These are phyloP conservation scores for Cyberlindnera xylosilytica DNA, from an alignment of 805 yeast genomes.

Conservation along the genomic window DNA sequence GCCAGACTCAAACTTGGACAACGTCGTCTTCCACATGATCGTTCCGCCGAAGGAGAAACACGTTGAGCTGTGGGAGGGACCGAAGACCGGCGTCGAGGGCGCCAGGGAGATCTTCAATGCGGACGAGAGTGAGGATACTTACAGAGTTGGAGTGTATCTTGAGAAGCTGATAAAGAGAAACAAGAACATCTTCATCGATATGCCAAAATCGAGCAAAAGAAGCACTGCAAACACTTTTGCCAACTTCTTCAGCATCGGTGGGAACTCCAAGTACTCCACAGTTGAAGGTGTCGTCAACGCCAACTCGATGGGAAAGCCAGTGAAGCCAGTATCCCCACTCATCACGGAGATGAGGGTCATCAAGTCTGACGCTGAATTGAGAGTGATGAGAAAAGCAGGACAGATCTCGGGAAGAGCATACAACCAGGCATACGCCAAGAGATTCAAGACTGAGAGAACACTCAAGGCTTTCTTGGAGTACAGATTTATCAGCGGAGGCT, in stretches of 20 bases:
- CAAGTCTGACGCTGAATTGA: conserved; percentile 75
- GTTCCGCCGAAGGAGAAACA: conserved; percentile 80
- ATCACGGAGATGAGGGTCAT: conserved; percentile 55
- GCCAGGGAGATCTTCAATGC: conserved; percentile 85
- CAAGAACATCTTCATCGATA: conserved; percentile 55
- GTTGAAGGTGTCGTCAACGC: conserved; percentile 27
- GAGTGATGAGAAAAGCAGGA: conserved; percentile 79
- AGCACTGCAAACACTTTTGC: conserved; percentile 23
- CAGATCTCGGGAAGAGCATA: conserved; percentile 79
- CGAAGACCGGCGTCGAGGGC: conserved; percentile 81
- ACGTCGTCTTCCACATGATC: conserved; percentile 66
- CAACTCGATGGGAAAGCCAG: conserved; percentile 30
- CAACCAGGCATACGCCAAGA: conserved; percentile 72
- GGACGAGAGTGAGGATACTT: conserved; percentile 60
- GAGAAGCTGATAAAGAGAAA: conserved; percentile 45
- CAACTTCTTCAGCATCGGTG: conserved; percentile 29
- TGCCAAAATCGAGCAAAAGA: conserved; percentile 26
- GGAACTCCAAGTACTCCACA: conserved; percentile 26
- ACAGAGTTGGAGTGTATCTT: conserved; percentile 41
- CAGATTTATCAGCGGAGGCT: conserved; percentile 80
- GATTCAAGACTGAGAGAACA: conserved; percentile 70
- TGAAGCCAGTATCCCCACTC: conserved; percentile 41
- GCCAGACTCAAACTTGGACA: conserved; percentile 47
- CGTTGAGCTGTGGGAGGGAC: conserved; percentile 94
- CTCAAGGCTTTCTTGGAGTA: conserved; percentile 79